Evolutionary conservation across 2,329 filamentous ascomycete species (phyloP).

Genomic region (Scedosporium aurantiacum): DNA sequence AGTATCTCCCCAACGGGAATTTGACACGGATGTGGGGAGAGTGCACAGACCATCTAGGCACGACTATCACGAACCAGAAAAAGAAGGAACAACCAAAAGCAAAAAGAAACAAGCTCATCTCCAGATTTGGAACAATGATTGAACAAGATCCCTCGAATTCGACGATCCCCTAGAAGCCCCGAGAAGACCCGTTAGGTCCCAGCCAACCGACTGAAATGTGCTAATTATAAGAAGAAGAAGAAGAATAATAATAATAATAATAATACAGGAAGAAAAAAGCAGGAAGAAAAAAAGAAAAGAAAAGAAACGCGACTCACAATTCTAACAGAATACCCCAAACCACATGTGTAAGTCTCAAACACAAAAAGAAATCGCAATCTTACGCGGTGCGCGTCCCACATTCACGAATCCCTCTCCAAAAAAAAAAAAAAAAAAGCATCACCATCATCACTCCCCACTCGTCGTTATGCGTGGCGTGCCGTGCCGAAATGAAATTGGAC

Average conservation of each 20-base stretch:
- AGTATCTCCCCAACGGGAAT: neutral
- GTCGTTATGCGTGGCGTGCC: too few relatives aligned
- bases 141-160: too few relatives aligned
- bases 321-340: neutral
- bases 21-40: neutral
- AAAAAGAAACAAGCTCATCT: neutral
- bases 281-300: neutral
- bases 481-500: too few relatives aligned
- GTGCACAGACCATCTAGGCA: neutral
- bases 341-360: neutral
- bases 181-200: too few relatives aligned
- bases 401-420: neutral
- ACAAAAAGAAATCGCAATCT: neutral
- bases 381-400: neutral
- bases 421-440: neutral
- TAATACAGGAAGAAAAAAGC: neutral
- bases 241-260: too few relatives aligned
- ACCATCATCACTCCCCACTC: too few relatives aligned
- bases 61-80: neutral
- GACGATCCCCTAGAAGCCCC: too few relatives aligned
- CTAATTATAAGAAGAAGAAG: too few relatives aligned
- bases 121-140: neutral
- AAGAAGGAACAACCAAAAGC: neutral
- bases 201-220: too few relatives aligned
- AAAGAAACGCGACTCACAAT: conserved; percentile 1